Evolutionary conservation across 805 yeast genomes (phyloP).

Genomic region (Candida sphagnicola): DNA sequence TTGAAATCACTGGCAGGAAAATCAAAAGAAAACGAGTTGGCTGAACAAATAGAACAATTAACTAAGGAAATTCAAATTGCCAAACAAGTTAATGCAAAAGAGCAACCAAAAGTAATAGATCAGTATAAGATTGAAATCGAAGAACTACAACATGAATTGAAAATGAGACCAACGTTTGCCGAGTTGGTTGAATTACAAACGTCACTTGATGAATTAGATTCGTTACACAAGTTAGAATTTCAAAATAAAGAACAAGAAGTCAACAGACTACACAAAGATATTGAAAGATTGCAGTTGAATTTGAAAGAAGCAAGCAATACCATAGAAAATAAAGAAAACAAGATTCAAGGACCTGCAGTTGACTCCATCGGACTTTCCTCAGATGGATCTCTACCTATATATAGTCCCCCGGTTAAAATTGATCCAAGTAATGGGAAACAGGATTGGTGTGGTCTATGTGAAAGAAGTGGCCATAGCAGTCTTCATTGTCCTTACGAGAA

Average conservation of each 20-base stretch:
- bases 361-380: neutral
- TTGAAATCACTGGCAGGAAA: no score
- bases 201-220: constrained; percentile 40
- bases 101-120: neutral
- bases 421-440: constrained; percentile 75
- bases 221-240: constrained; percentile 33
- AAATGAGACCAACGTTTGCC: constrained; percentile 37
- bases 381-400: constrained; percentile 35
- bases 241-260: constrained; percentile 21
- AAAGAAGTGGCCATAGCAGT: constrained; percentile 83
- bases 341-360: neutral
- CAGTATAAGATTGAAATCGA: constrained; percentile 16
- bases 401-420: constrained; percentile 40
- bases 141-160: constrained; percentile 27
- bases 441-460: constrained; percentile 93
- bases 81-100: no score
- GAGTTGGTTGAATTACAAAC: constrained; percentile 42
- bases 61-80: no score
- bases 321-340: constrained; percentile 1
- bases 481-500: constrained; percentile 84
- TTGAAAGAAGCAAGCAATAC: constrained; percentile 13
- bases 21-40: no score
- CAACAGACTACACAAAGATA: constrained; percentile 16
- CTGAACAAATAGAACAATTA: neutral
- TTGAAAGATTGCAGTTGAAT: constrained; percentile 18